phyloP scores from a whole-genome alignment of 352 stramenopile species.

The Phytophthora syringae region DNA sequence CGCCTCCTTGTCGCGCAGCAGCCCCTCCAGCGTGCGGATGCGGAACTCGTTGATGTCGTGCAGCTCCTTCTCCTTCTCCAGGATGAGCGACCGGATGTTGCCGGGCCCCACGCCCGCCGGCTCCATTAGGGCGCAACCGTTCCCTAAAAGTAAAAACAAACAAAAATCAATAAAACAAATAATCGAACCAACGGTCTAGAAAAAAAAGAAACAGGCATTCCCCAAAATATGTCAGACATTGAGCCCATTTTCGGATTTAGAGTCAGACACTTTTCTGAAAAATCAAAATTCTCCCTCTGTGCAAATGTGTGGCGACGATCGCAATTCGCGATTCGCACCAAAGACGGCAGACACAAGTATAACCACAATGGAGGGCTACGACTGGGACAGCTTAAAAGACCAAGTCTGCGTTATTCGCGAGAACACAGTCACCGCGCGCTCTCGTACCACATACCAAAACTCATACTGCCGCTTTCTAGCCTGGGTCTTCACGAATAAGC shows the following conservation, averaged over 20 bases:
- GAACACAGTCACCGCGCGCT: constrained; percentile 9
- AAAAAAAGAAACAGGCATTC: no score
- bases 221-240: no score
- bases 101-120: constrained; percentile 47
- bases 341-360: background rate
- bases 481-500: background rate
- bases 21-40: constrained; percentile 78
- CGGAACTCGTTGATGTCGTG: constrained; percentile 94
- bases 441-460: constrained; percentile 2
- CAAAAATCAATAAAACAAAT: no score
- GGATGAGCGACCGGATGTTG: constrained; percentile 88
- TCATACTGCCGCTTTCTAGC: constrained; percentile 4
- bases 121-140: background rate
- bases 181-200: no score
- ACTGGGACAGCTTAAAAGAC: background rate
- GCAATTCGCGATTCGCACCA: constrained; percentile 8
- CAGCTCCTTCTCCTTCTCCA: constrained; percentile 92
- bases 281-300: no score
- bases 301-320: no score
- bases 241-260: no score
- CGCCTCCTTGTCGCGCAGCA: constrained; percentile 79
- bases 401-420: constrained; percentile 3
- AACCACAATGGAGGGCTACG: constrained; percentile 3
- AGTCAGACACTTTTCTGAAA: no score
- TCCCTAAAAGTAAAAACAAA: background rate